Percentiles rank a stretch among this genome's conserved stretches.
Conservation (phyloP, 1,284 basidiomycete species). For the Schizophyllum amplum region DNA sequence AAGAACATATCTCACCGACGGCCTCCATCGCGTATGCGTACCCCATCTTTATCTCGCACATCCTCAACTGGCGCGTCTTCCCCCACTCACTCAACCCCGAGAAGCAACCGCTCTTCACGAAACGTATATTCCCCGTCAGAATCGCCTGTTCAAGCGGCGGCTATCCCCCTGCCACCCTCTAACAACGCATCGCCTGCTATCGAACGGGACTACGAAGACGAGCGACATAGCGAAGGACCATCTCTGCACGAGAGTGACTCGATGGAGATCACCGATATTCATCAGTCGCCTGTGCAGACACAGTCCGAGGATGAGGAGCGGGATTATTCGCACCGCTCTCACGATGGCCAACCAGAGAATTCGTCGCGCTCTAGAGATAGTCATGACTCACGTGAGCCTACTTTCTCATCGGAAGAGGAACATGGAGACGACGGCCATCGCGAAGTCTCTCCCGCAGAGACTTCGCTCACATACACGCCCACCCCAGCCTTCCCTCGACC, state of each 20-base stretch:
- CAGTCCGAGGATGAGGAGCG: conserved; percentile 13
- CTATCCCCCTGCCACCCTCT: conserved; percentile 49
- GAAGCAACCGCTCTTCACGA: neutral
- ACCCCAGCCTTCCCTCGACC: conserved; percentile 57
- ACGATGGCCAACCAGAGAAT: conserved; percentile 11
- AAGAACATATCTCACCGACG: conserved; percentile 43
- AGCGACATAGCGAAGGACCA: conserved; percentile 15
- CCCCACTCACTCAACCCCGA: conserved; percentile 39
- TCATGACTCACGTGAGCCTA: conserved; percentile 41
- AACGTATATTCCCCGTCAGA: conserved; percentile 22
- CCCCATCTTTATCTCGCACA: conserved; percentile 63
- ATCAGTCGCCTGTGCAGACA: conserved; percentile 30
- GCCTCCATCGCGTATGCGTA: conserved; percentile 48
- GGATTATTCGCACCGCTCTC: conserved; percentile 17
- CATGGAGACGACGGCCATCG: conserved; percentile 20
- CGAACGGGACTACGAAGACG: conserved; percentile 17
- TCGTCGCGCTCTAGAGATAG: neutral
- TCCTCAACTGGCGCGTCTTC: conserved; percentile 54
- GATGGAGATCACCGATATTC: conserved; percentile 42
- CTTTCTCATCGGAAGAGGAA: conserved; percentile 51
- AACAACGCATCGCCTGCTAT: conserved; percentile 41
- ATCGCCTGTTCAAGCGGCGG: conserved; percentile 40
- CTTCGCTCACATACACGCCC: conserved; percentile 46
- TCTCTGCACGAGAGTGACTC: conserved; percentile 28
- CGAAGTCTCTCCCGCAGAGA: conserved; percentile 29